Evolutionary conservation across 345 rosid genomes (phyloP), one percentile per base, ranked within the genome.

Genomic region (Linum trigynum): DNA sequence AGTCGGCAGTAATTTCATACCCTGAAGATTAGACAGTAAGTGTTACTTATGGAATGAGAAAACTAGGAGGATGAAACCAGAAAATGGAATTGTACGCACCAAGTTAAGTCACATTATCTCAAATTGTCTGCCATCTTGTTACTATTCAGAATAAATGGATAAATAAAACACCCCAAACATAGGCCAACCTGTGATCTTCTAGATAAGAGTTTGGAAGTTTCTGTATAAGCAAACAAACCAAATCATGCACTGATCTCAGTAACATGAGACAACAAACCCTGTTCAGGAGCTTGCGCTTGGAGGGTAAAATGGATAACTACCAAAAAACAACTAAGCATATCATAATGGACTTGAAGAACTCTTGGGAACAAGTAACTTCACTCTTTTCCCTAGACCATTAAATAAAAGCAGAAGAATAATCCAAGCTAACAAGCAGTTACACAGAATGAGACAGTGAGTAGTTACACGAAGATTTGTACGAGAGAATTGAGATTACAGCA

Each of bases 1-100:
- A 51, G 88, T 73, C 23, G 92, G 92, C 76, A 90, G 76, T 4
- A 90, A 71, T 58, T 81, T 87, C 97, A 90, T 87, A 68, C 83
- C 97, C 95, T 88, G 60, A 65, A 78, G 35, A 39, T 62, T 0
- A 40, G 16, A n/a, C 36, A n/a, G 14, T 17, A 9, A 39, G 50
- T 62, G 32, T 39, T 38, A 62, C 5, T 2, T 9, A 15, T 36
- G 39, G 15, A n/a, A 3, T 16, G 2, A 15, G 37, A 15, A 35
- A 55, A 51, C 55, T 45, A 59, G 15, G 9, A 39, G 9, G 35
- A 17, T 51, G 14, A 59, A 58, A 9, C 14, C 65, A 51, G 2
- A 50, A 9, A 64, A 35, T 39, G 41, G 42, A 55, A 59, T 50
- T n/a, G 41, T 2, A 38, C 36, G 12, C 3, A 6, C 39, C 12